Evolutionary conservation across 1,284 basidiomycete genomes (phyloP).

Genomic region (Tetrapyrgos nigripes): DNA sequence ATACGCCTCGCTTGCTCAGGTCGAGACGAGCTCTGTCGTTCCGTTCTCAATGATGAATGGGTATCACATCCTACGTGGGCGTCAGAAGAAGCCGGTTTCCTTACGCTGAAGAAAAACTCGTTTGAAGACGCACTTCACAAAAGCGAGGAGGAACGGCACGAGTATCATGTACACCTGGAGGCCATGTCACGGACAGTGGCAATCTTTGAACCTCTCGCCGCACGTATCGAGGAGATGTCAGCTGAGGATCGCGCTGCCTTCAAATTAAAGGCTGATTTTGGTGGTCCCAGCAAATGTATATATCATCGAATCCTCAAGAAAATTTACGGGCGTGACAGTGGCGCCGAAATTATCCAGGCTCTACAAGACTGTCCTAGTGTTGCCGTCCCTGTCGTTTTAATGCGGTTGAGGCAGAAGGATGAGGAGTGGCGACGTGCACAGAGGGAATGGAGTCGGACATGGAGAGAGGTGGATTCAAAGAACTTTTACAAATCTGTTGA

Average conservation of each 20-base stretch:
- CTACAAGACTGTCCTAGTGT: conserved; percentile 93
- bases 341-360: conserved; percentile 87
- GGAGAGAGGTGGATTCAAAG: conserved; percentile 96
- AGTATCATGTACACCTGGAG: conserved; percentile 97
- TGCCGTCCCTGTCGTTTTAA: conserved; percentile 92
- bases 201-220: conserved; percentile 88
- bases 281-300: conserved; percentile 87
- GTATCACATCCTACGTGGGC: conserved; percentile 98
- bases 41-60: conserved; percentile 96
- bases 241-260: conserved; percentile 87
- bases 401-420: conserved; percentile 92
- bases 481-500: conserved; percentile 99
- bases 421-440: conserved; percentile 97
- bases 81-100: conserved; percentile 94
- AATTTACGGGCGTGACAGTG: conserved; percentile 89
- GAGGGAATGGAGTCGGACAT: conserved; percentile 96
- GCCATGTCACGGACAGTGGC: conserved; percentile 92
- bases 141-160: conserved; percentile 97
- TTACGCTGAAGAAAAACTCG: conserved; percentile 96
- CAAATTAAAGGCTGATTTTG: conserved; percentile 88
- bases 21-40: conserved; percentile 94
- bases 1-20: conserved; percentile 92
- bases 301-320: conserved; percentile 96
- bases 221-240: conserved; percentile 90
- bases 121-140: conserved; percentile 97